Evolutionary conservation across 2,329 filamentous ascomycete genomes (phyloP).

Genomic region (Fusarium acutatum): DNA sequence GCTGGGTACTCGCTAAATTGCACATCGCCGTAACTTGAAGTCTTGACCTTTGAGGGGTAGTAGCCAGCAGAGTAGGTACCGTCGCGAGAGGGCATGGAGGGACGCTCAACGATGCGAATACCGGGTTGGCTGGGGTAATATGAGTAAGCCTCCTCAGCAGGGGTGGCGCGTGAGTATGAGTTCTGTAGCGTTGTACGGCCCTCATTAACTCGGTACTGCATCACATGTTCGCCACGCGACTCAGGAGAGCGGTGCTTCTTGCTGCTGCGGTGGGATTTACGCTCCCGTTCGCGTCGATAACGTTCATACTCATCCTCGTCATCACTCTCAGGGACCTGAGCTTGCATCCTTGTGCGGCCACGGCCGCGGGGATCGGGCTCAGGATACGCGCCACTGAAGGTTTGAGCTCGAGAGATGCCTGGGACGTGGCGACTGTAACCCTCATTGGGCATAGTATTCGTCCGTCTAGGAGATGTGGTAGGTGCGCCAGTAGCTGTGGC

Average conservation of each 20-base stretch:
- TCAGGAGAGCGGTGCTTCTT: constrained; percentile 49
- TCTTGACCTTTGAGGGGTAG: constrained; percentile 47
- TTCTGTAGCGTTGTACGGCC: constrained; percentile 40
- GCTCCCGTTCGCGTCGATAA: constrained; percentile 43
- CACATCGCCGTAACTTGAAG: constrained; percentile 46
- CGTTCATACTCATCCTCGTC: constrained; percentile 48
- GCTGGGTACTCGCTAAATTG: constrained; percentile 44
- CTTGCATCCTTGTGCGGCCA: constrained; percentile 48
- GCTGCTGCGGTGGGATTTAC: constrained; percentile 48
- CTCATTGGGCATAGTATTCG: constrained; percentile 49
- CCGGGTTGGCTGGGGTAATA: constrained; percentile 37
- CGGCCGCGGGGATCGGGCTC: constrained; percentile 48
- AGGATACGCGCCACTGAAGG: constrained; percentile 42
- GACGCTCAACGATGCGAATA: constrained; percentile 42
- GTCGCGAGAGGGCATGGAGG: constrained; percentile 45
- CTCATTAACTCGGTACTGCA: constrained; percentile 44
- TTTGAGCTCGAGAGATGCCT: constrained; percentile 45
- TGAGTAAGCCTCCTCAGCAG: constrained; percentile 34
- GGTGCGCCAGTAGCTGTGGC: constrained; percentile 38
- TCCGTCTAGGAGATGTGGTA: constrained; percentile 46
- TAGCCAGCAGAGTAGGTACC: constrained; percentile 42
- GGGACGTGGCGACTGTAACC: constrained; percentile 43
- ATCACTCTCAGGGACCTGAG: constrained; percentile 49
- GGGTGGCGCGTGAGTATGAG: constrained; percentile 41
- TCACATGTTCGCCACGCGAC: constrained; percentile 35